Conservation (phyloP, 805 yeast species). For the Monosporozyma servazzii region DNA sequence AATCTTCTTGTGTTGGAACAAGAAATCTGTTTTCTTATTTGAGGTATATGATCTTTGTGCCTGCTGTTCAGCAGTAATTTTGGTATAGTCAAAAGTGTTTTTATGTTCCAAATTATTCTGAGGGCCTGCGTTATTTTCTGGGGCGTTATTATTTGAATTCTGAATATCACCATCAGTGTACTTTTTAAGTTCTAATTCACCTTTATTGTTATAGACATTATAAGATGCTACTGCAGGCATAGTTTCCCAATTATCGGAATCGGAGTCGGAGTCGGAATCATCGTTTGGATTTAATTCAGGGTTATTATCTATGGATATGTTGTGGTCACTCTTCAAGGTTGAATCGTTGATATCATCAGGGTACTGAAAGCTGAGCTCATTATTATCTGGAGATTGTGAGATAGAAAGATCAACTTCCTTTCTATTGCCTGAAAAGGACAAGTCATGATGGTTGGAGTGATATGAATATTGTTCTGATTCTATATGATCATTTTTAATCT, state of each 20-base stretch:
- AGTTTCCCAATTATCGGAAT: constrained; percentile 61
- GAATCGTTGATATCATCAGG: neutral
- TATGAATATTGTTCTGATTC: neutral
- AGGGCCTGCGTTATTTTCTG: neutral
- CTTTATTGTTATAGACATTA: constrained; percentile 75
- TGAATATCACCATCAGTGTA: constrained; percentile 8
- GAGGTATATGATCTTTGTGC: constrained; percentile 55
- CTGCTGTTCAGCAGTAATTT: constrained; percentile 81
- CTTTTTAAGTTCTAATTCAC: constrained; percentile 44
- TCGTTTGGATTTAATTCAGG: neutral
- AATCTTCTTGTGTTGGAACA: constrained; percentile 36
- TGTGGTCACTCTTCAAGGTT: neutral
- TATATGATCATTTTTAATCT: neutral
- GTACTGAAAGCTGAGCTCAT: neutral
- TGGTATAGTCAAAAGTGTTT: constrained; percentile 57
- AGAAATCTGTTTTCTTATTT: constrained; percentile 47
- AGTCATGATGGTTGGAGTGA: neutral
- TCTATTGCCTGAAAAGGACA: neutral
- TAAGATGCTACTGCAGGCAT: constrained; percentile 75
- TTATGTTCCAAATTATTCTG: neutral
- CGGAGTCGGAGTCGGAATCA: constrained; percentile 14
- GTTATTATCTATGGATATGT: neutral
- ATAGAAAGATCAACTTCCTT: neutral
- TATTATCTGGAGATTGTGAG: neutral
- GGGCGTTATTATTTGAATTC: constrained; percentile 15